Base-by-base conservation (phyloP, 805 yeast species). In the Nakazawaea wyomingensis region DNA sequence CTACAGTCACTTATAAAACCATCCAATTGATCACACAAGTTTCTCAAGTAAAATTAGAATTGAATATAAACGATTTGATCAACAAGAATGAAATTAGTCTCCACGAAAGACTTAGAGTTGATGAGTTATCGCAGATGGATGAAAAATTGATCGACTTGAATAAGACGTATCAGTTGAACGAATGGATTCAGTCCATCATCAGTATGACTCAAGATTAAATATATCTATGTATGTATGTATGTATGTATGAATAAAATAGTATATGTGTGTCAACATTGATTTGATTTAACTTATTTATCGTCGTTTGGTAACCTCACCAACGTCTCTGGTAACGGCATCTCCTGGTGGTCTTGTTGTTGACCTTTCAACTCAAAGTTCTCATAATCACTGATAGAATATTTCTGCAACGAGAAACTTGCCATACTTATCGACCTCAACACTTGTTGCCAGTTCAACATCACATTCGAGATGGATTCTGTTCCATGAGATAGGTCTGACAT, bases 361-460 rank as follows among this genome's bases (percentile, higher is more conserved):
- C 48, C 60, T n/a, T 61, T 66, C 26, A 59, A 60, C 1, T 52
- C 56, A 14, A 50, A 47, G 4, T 54, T 53, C 33, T 72, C 71
- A 43, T 68, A 68, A 44, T 72, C 78, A 34, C 59, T 60, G 14
- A 66, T 64, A 1, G 65, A 52, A 44, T 76, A 69, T 34, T 66
- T 69, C 46, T 68, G 50, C 46, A 76, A 54, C n/a, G 79, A 71
- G 53, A 71, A 53, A 20, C 77, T 67, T 26, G 88, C 88, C 50
- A 83, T 60, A 9, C 82, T 72, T 0, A 82, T 74, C 3, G 85
- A 72, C 45, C 76, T 67, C 16, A 78, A 63, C 16, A 82, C 80
- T 44, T 73, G 76, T 43, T 73, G 71, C 90, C 90, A 82, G 50
- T 79, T 81, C 3, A 76, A 67, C 52, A 84, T 67, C 1, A 82